These are phyloP conservation scores for Sclerotinia glacialis DNA, from an alignment of 2,329 filamentous ascomycete genomes.

Conservation along the genomic window DNA sequence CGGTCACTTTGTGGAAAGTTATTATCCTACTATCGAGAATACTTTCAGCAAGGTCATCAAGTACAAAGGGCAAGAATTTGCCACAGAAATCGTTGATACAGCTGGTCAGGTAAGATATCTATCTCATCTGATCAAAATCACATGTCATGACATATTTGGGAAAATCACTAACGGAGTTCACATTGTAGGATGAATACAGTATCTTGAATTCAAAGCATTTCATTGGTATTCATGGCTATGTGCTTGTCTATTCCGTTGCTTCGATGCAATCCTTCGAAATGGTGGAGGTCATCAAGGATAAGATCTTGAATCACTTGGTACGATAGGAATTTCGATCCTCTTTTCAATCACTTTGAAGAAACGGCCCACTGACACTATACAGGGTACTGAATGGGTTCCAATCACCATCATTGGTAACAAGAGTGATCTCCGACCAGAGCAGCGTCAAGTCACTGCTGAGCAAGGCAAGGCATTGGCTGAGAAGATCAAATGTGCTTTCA, in stretches of 20 bases:
- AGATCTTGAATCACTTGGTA: slow-evolving; percentile 94
- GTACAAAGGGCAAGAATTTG: slow-evolving; percentile 87
- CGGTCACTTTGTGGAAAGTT: slow-evolving; percentile 96
- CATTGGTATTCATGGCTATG: slow-evolving; percentile 97
- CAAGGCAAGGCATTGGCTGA: slow-evolving; percentile 82
- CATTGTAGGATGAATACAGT: slow-evolving; percentile 84
- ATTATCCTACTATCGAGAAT: slow-evolving; percentile 99
- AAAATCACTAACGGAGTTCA: slow-evolving; percentile 23
- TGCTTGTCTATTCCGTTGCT: slow-evolving; percentile 97
- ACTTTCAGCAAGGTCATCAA: slow-evolving; percentile 96
- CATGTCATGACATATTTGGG: slow-evolving; percentile 16
- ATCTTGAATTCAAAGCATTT: slow-evolving; percentile 98
- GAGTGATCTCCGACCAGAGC: slow-evolving; percentile 86
- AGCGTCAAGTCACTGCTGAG: slow-evolving; percentile 83
- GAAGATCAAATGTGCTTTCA: slow-evolving; percentile 89
- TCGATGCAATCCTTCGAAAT: slow-evolving; percentile 95
- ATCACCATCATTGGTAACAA: slow-evolving; percentile 97
- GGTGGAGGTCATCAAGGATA: slow-evolving; percentile 92
- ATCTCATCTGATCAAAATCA: slow-evolving; percentile 14
- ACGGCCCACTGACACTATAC: slow-evolving; percentile 11
- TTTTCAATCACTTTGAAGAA: slow-evolving; percentile 16
- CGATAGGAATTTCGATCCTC: slow-evolving; percentile 38
- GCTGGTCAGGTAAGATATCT: slow-evolving; percentile 72
- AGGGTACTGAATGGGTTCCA: slow-evolving; percentile 91
- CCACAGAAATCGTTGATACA: slow-evolving; percentile 97